phyloP scores from a whole-genome alignment of 1,284 basidiomycete genomes.

The Hemileia vastatrix region DNA sequence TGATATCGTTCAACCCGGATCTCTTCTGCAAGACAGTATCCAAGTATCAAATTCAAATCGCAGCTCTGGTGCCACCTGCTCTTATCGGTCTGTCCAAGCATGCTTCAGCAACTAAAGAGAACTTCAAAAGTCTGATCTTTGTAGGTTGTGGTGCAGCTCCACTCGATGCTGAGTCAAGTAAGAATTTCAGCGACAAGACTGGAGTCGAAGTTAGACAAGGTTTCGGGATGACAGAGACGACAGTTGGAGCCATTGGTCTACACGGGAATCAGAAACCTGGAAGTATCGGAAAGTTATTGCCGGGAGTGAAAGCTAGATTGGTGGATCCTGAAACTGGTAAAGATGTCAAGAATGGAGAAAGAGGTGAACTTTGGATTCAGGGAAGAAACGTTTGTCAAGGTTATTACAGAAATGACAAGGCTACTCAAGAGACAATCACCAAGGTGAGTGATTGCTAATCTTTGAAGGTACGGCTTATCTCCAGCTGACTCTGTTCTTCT shows the following conservation, averaged over 20 bases:
- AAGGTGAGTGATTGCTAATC: background rate
- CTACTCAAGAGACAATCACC: background rate
- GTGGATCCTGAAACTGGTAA: constrained; percentile 26
- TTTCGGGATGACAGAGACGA: constrained; percentile 32
- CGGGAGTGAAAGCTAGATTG: constrained; percentile 24
- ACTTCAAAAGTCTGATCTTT: constrained; percentile 17
- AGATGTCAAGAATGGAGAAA: constrained; percentile 22
- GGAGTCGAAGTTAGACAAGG: constrained; percentile 25
- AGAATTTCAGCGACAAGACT: constrained; percentile 24
- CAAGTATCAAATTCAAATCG: constrained; percentile 23
- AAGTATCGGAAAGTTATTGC: constrained; percentile 26
- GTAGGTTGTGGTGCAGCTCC: constrained; percentile 27
- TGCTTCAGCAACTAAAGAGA: constrained; percentile 16
- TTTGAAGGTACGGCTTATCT: no score
- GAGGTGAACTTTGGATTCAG: constrained; percentile 30
- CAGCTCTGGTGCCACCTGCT: constrained; percentile 26
- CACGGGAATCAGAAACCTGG: constrained; percentile 21
- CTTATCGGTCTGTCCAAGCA: constrained; percentile 24
- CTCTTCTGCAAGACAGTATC: constrained; percentile 23
- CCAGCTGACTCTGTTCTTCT: no score
- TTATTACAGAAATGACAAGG: constrained; percentile 25
- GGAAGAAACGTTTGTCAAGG: constrained; percentile 29
- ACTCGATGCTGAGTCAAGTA: constrained; percentile 25
- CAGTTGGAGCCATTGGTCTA: constrained; percentile 27
- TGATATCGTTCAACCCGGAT: constrained; percentile 26